Evolutionary conservation across 2,329 filamentous ascomycete species (phyloP), one percentile per base, ranked within the genome.

Genomic region (Huntiella savannae): DNA sequence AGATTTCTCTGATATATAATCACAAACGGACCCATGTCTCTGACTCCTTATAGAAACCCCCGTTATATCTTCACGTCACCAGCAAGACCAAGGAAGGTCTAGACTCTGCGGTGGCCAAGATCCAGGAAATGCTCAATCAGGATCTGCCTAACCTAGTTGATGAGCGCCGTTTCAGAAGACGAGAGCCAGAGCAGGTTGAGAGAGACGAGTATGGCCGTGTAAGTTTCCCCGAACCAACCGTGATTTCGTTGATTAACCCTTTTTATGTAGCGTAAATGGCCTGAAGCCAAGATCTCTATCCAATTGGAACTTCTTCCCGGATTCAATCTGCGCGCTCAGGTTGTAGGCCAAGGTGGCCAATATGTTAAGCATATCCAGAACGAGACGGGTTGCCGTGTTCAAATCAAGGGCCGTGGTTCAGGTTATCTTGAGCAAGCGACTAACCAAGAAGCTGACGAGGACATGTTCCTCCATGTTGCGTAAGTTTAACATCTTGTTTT

Each of bases 361-460:
- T 95, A 96, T 58, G 91, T 98, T 51, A 98, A 98, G 63, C 88
- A 95, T 58, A 96, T 98, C 53, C 91, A 96, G 63, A 79, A 87
- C 58, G 86, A 94, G 62, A 96, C 91, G 11, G 75, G 83, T 51
- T 96, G 91, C 60, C 83, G 88, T 55, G 91, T 98, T 19, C 91
- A 98, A 61, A 98, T 98, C 65, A 98, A 98, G 61, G 91, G 91
- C 13, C 84, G 83, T 52, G 87, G 87, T 35, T 96, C 87, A 45
- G 91, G 91, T 11, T 98, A 93, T 59, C 78, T 93, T 57, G 91
- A 98, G 60, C 77, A 80, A 40, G 76, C 80, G 32, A 92, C 86
- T n/a, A 82, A 83, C 52, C 74, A 69, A 37, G 91, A 98, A 63
- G 93, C 85, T 53, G 88, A 98, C 41, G 88, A 96, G 59, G 76